Conservation (phyloP, 495 filamentous ascomycete genomes). For the Penicillium herquei region DNA sequence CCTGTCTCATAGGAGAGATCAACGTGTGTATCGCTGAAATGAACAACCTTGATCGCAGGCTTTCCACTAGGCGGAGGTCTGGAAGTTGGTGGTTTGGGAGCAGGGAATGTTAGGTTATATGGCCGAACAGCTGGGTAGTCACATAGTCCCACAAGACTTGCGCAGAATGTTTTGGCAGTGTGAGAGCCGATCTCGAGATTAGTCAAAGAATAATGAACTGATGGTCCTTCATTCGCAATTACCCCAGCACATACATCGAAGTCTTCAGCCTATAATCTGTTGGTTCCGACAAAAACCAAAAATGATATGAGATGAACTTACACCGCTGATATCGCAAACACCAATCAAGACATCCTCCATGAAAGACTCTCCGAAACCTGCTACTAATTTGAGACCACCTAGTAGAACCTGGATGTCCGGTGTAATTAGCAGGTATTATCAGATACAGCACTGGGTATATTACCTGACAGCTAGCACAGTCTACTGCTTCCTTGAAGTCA, state of each 20-base stretch:
- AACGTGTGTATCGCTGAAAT: slow-evolving; percentile 57
- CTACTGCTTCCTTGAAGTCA: slow-evolving; percentile 22
- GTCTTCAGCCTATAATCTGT: slow-evolving; percentile 35
- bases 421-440: neutral
- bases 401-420: slow-evolving; percentile 34
- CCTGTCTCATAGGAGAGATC: slow-evolving; percentile 51
- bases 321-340: slow-evolving; percentile 43
- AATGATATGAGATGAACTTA: slow-evolving; percentile 14
- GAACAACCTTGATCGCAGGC: slow-evolving; percentile 49
- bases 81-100: slow-evolving; percentile 35
- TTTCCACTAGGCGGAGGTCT: slow-evolving; percentile 45
- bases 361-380: slow-evolving; percentile 39
- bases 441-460: too few species aligned
- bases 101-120: slow-evolving; percentile 44
- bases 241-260: slow-evolving; percentile 49
- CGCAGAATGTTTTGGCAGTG: slow-evolving; percentile 49
- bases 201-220: slow-evolving; percentile 45
- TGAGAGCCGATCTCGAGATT: slow-evolving; percentile 44
- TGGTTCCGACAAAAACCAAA: neutral
- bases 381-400: slow-evolving; percentile 44
- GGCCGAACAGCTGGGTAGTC: slow-evolving; percentile 41
- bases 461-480: slow-evolving; percentile 23
- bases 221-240: slow-evolving; percentile 48
- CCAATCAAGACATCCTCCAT: slow-evolving; percentile 42
- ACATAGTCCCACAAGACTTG: slow-evolving; percentile 49